Evolutionary conservation across 192 early-diverging fungal species (phyloP), one percentile per base, ranked within the genome.

Genomic region (Gigaspora rosea): DNA sequence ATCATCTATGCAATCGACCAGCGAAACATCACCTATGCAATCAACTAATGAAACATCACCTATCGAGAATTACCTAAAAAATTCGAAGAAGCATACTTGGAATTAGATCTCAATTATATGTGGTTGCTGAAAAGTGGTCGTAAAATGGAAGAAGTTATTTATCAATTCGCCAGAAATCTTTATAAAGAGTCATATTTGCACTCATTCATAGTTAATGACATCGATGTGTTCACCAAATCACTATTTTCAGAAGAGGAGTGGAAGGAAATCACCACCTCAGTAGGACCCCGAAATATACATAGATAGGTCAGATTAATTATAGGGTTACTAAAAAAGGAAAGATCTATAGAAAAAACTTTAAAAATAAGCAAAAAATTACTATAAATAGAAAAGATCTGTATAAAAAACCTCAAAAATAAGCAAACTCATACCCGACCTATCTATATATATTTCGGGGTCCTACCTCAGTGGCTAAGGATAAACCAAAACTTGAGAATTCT

Each of bases 131-230:
- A 71, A 10, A 52, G 49, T 71, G 68, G 49, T 71, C 68, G 68
- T 49, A 52, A 52, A 32, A 20, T 52, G 4, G 22, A 71, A 71
- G 22, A 52, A 52, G 49, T 71, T 3, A 71, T 71, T 46, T 71
- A 71, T 71, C 3, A 71, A 11, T 71, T 52, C 8, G 49, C 49
- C 8, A 51, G 68, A 71, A 71, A 71, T 52, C 33, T 71, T 46
- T 2, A 47, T 35, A n/a, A 5, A 32, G 22, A 71, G 49, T 3
- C 68, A 52, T 54, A 8, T 8, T 51, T 71, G 10, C 49, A 71
- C 16, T 71, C 68, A 51, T 71, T 71, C 20, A 71, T 71, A 54
- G 22, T 71, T 4, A 71, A 71, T 22, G 68, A 71, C 33, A 10
- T n/a, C 16, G 27, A 71, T 71, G 22, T n/a, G 16, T 1, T 12